A percentile compares a stretch with the other conserved stretches of the same genome.
These are phyloP conservation scores for Fagus crenata DNA, from an alignment of 306 rosid species.

Conservation along the genomic window DNA sequence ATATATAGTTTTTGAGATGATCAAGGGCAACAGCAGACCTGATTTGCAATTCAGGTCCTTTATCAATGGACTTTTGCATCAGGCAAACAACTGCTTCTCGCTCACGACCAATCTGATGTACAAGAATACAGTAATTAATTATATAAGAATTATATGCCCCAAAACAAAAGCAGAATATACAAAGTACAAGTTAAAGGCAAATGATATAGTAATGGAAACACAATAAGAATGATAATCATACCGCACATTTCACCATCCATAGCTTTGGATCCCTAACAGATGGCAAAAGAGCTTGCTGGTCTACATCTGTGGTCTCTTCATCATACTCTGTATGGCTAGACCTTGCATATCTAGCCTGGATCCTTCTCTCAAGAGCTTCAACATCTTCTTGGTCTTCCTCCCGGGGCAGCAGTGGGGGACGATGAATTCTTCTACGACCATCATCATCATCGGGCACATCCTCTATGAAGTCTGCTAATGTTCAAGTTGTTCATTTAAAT, in stretches of 20 bases:
- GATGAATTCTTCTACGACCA: slow-evolving; percentile 49
- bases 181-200: neutral
- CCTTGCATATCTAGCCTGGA: slow-evolving; percentile 74
- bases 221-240: slow-evolving; percentile 1
- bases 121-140: too few species aligned
- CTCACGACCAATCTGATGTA: slow-evolving; percentile 59
- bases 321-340: slow-evolving; percentile 44
- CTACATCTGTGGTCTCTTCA: slow-evolving; percentile 89
- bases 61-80: slow-evolving; percentile 93
- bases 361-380: slow-evolving; percentile 75
- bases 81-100: slow-evolving; percentile 88
- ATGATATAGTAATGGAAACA: neutral
- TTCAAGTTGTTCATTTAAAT: too few species aligned
- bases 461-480: too few species aligned
- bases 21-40: slow-evolving; percentile 92
- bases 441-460: slow-evolving; percentile 19
- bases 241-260: slow-evolving; percentile 98
- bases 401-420: slow-evolving; percentile 52
- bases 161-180: too few species aligned
- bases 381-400: slow-evolving; percentile 89
- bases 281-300: slow-evolving; percentile 92
- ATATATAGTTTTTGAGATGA: slow-evolving; percentile 79
- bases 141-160: too few species aligned
- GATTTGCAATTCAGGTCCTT: slow-evolving; percentile 82
- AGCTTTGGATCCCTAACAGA: slow-evolving; percentile 97